Conservation (phyloP, 2,329 filamentous ascomycete species). For the Paracoccidioides brasiliensis region DNA sequence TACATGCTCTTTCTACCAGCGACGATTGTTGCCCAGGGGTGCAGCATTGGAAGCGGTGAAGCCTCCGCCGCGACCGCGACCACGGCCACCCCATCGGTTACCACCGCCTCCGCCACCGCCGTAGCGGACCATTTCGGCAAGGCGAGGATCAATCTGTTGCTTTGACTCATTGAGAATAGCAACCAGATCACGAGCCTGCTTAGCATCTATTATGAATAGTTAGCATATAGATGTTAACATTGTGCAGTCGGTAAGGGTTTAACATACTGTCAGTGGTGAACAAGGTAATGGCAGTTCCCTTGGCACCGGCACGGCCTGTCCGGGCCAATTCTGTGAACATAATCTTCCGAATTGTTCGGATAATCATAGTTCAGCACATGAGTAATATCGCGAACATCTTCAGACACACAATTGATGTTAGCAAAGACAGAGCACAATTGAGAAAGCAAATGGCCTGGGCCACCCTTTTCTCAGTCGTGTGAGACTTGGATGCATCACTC, state of each 20-base stretch:
- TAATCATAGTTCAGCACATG: slow-evolving; percentile 99
- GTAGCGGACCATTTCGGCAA: slow-evolving; percentile 91
- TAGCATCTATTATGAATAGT: slow-evolving; percentile 48
- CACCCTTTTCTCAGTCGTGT: slow-evolving; percentile 44
- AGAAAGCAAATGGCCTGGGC: slow-evolving; percentile 31
- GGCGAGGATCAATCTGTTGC: slow-evolving; percentile 92
- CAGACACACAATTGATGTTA: slow-evolving; percentile 55
- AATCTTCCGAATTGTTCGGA: slow-evolving; percentile 75
- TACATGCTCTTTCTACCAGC: slow-evolving; percentile 36
- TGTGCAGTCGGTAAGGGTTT: not conserved
- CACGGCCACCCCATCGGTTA: slow-evolving; percentile 50
- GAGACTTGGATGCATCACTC: slow-evolving; percentile 47
- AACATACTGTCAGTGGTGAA: slow-evolving; percentile 98
- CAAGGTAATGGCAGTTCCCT: slow-evolving; percentile 92
- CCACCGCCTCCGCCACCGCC: slow-evolving; percentile 69
- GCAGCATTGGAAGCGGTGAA: slow-evolving; percentile 47
- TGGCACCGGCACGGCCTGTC: slow-evolving; percentile 64
- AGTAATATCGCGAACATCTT: slow-evolving; percentile 99
- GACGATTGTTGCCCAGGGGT: slow-evolving; percentile 42
- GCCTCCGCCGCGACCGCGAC: slow-evolving; percentile 53
- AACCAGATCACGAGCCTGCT: slow-evolving; percentile 94
- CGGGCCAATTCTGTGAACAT: slow-evolving; percentile 57
- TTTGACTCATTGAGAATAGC: slow-evolving; percentile 88
- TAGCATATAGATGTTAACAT: slow-evolving; percentile 1
- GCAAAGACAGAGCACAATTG: slow-evolving; percentile 47